Evolutionary conservation across 2,329 filamentous ascomycete genomes (phyloP).

Genomic region (Sphaerostilbella broomeana): DNA sequence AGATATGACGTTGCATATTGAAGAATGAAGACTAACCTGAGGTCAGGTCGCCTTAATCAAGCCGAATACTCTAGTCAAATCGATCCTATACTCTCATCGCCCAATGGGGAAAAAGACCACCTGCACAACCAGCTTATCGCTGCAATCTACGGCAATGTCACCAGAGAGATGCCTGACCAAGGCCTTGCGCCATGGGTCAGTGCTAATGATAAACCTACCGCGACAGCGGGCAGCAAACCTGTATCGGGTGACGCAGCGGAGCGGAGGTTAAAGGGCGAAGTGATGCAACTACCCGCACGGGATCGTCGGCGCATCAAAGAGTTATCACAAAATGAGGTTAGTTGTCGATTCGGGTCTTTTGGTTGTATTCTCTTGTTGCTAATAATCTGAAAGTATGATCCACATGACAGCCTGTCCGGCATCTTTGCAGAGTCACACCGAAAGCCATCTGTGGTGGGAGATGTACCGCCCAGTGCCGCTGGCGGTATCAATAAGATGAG

Average conservation of each 20-base stretch:
- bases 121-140: slow-evolving; percentile 63
- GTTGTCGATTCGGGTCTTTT: slow-evolving; percentile 21
- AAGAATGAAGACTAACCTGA: too few relatives aligned
- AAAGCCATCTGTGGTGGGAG: slow-evolving; percentile 41
- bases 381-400: slow-evolving; percentile 41
- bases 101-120: slow-evolving; percentile 53
- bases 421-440: slow-evolving; percentile 47
- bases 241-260: slow-evolving; percentile 60
- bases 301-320: slow-evolving; percentile 63
- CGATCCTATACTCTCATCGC: slow-evolving; percentile 52
- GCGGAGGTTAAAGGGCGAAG: slow-evolving; percentile 58
- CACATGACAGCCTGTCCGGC: slow-evolving; percentile 46
- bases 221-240: slow-evolving; percentile 52
- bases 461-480: slow-evolving; percentile 59
- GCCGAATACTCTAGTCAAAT: slow-evolving; percentile 52
- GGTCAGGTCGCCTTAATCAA: slow-evolving; percentile 61
- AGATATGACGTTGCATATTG: too few relatives aligned
- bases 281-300: slow-evolving; percentile 62
- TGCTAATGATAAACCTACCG: slow-evolving; percentile 60
- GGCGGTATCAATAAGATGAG: slow-evolving; percentile 75
- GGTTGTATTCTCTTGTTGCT: slow-evolving; percentile 9
- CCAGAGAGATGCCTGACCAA: slow-evolving; percentile 60
- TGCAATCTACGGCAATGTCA: slow-evolving; percentile 63
- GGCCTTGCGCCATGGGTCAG: slow-evolving; percentile 66
- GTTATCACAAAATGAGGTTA: slow-evolving; percentile 53